Evolutionary conservation across 768 basidiomycete species (phyloP).

Genomic region (Nidularia pulvinata): DNA sequence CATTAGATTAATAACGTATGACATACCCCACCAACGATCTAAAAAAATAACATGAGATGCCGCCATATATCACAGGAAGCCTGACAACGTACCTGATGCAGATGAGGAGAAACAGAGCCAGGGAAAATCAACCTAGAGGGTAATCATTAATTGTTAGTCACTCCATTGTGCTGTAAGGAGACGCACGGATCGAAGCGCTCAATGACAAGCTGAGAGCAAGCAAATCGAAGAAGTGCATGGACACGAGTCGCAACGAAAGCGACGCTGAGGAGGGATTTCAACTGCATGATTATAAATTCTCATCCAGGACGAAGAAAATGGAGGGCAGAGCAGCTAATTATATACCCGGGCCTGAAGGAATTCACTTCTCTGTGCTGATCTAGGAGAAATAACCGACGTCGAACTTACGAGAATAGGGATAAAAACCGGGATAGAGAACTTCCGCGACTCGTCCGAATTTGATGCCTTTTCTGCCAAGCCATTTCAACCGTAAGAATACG

Average conservation of each 20-base stretch:
- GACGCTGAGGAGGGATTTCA: neutral
- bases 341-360: too few species aligned
- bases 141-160: neutral
- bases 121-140: slow-evolving; percentile 9
- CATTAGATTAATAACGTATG: neutral
- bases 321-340: too few species aligned
- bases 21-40: slow-evolving; percentile 9
- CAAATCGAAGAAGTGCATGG: slow-evolving; percentile 13
- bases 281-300: neutral
- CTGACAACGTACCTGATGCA: slow-evolving; percentile 8
- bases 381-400: too few species aligned
- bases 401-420: too few species aligned
- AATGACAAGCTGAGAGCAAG: slow-evolving; percentile 16
- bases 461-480: too few species aligned
- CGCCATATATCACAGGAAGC: neutral
- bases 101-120: slow-evolving; percentile 11
- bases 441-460: too few species aligned
- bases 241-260: slow-evolving; percentile 1
- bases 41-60: neutral
- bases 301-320: neutral
- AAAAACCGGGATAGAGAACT: too few species aligned
- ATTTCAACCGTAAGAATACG: too few species aligned
- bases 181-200: slow-evolving; percentile 17
- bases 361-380: too few species aligned
- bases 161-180: too few species aligned